phyloP scores from a whole-genome alignment of 2,329 filamentous ascomycete species.

The Talaromyces sp. region DNA sequence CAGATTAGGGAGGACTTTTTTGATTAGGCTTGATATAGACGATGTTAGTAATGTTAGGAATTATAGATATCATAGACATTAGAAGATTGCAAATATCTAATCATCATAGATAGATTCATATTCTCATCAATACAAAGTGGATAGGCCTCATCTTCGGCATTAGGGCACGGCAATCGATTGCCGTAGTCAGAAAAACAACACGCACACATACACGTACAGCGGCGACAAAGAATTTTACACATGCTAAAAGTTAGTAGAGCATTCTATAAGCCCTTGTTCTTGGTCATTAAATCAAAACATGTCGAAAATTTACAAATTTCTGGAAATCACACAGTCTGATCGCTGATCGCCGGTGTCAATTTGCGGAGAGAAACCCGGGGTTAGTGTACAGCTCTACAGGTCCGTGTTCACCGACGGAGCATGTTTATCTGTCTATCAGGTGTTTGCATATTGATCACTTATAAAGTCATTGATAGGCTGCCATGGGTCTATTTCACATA shows the following conservation, averaged over 20 bases:
- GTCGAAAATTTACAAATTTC: not conserved
- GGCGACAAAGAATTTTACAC: not conserved
- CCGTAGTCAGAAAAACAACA: not conserved
- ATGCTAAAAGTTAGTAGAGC: not conserved
- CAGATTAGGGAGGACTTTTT: constrained; percentile 26
- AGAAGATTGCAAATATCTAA: too few species aligned
- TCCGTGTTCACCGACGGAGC: not conserved
- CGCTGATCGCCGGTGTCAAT: not conserved
- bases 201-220: not conserved
- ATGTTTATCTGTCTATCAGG: not conserved
- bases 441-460: not conserved
- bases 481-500: not conserved
- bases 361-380: not conserved
- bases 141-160: not conserved
- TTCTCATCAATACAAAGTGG: not conserved
- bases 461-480: not conserved
- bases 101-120: not conserved
- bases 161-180: not conserved
- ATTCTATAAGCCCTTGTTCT: not conserved
- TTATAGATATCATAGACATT: too few species aligned
- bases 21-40: too few species aligned
- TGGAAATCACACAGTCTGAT: not conserved
- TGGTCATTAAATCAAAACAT: not conserved
- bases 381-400: not conserved
- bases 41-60: not conserved